A percentile compares a stretch with the other conserved stretches of the same genome.
phyloP scores from a whole-genome alignment of 208 protist genomes.

The Crithidia sp. region DNA sequence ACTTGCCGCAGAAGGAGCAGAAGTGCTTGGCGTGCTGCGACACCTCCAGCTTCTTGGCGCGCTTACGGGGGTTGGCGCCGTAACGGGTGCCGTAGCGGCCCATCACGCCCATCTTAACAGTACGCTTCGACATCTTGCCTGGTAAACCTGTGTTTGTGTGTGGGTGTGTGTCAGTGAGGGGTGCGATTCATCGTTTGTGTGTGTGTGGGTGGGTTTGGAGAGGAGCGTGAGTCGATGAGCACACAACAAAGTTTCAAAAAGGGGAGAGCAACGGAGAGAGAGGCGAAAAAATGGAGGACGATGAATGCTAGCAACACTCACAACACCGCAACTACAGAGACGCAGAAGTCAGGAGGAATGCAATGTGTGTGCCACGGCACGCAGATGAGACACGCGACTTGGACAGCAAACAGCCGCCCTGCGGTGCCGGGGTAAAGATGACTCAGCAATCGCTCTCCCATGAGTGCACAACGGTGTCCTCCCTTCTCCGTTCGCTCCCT shows the following conservation, averaged over 20 bases:
- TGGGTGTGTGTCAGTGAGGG: constrained; percentile 3
- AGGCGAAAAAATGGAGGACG: not conserved
- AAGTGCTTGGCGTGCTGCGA: constrained; percentile 98
- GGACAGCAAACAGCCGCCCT: not conserved
- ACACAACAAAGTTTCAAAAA: constrained; percentile 4
- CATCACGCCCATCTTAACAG: constrained; percentile 99
- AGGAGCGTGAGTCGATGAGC: not conserved
- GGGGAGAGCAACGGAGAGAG: not conserved
- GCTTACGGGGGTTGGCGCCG: constrained; percentile 99
- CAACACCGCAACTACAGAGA: no score
- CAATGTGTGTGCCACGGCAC: no score
- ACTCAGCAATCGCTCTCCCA: no score
- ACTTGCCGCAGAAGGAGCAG: constrained; percentile 99
- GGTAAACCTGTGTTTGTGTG: constrained; percentile 13
- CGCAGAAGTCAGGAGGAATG: no score
- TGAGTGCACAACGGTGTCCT: no score
- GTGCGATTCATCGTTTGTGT: constrained; percentile 7
- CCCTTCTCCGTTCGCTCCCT: no score
- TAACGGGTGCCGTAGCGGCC: constrained; percentile 99
- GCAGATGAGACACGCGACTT: not conserved
- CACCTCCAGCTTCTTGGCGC: constrained; percentile 99
- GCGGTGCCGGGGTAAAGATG: no score
- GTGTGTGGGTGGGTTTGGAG: constrained; percentile 7
- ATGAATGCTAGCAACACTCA: not conserved
- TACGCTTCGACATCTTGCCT: constrained; percentile 70